Base-by-base conservation (phyloP, 768 basidiomycete genomes). In the Tricholoma flavovirens region DNA sequence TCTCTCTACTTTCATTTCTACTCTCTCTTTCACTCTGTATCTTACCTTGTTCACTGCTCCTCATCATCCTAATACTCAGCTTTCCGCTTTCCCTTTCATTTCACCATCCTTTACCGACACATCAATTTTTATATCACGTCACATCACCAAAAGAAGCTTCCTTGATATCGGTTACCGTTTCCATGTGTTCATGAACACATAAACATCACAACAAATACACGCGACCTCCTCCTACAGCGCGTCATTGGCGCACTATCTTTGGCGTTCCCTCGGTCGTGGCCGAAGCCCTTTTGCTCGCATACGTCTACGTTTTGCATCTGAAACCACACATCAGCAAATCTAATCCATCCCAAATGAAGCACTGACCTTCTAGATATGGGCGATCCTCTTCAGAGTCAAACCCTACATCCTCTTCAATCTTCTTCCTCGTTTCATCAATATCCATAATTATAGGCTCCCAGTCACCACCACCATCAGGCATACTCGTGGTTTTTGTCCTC, bases 381-480 rank as follows among this genome's bases (percentile, higher is more conserved):
- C 73, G 74, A 69, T 95, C 93, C 67, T 88, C 92, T 9, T 83
- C 87, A 0, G 83, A 82, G 68, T 91, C 79, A 66, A 94, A 95
- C 17, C 69, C 77, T 49, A 75, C 64, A n/a, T 77, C 79, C 56
- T 77, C 81, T 52, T 69, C 66, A 56, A 65, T 69, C 19, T 64
- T 63, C 45, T 68, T 67, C 5, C 60, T 66, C 29, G 59, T 58
- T 58, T 60, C 66, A 60, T 74, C 69, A 59, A 67, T 72, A 70
- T 55, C 21, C 14, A 58, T 52, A 29, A 58, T 32, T 11, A 54
- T 43, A 32, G 57, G 49, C 10, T 53, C 58, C 21, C 50, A 33
- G 38, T 43, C 71, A 26, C 64, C 61, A 42, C 10, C 17, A 21
- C 62, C 61, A 35, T 63, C 69, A 29, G 70, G 74, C 32, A 60